Base-by-base conservation (phyloP, 1,139 yeast genomes). In the Protomyces arabidopsidicola region DNA sequence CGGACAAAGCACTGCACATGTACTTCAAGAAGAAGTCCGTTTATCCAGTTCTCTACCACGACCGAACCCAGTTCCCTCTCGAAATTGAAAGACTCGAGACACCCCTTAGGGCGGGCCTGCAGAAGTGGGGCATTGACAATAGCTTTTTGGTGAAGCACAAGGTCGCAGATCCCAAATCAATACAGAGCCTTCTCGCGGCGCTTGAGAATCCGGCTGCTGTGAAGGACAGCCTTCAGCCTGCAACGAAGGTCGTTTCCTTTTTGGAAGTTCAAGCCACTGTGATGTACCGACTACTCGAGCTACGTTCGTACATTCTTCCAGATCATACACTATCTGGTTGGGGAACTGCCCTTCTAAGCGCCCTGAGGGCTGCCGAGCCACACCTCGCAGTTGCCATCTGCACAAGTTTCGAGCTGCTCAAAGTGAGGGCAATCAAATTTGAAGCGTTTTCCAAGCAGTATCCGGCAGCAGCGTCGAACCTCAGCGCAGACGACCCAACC, bases 1-100 rank as follows among this genome's bases (percentile, higher is more conserved):
- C 56, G 3, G 85, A 95, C 16, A 86, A 84, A 69, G 81, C 86
- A 36, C 80, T 91, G 70, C 87, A 90, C 65, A 84, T 98, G 72
- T 93, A 89, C 74, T 90, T 86, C 73, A 97, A 91, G 73, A 86
- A 83, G 51, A 53, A 57, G 18, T 51, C 51, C 45, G 58, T 59
- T 24, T 56, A 45, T 52, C 63, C 45, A 45, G 58, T 42, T 42
- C 24, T 42, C 12, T 42, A 16, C 22, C 48, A 42, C 10, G 48
- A 42, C 18, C 48, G 48, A 48, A 45, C 53, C 24, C 62, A 38
- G 64, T 66, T 18, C 36, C 36, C 45, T n/a, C 52, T 58, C 24
- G 60, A 38, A 4, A 63, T 59, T 39, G 63, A 59, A 24, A 45
- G 45, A 31, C 55, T 53, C 39, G 64, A 59, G 16, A 45, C 55